These are phyloP conservation scores for Pseudozyma hubeiensis DNA, from an alignment of 1,284 basidiomycete genomes.

Conservation along the genomic window DNA sequence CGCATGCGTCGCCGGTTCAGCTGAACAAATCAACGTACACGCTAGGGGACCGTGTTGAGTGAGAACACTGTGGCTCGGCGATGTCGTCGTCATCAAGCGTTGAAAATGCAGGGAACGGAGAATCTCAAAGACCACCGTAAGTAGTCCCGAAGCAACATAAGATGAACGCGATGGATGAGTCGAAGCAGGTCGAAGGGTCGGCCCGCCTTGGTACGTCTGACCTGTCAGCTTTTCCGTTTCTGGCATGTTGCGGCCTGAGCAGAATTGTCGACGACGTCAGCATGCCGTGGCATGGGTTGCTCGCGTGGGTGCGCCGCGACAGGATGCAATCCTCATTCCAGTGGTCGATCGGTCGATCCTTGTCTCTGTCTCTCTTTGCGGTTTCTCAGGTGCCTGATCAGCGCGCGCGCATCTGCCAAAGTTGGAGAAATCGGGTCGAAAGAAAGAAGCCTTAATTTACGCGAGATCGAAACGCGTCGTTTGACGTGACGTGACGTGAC, in stretches of 20 bases:
- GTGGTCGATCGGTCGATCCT: conserved; percentile 27
- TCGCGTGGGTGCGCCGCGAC: conserved; percentile 6
- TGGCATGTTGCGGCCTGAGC: background rate
- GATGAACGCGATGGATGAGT: no score
- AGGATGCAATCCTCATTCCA: conserved; percentile 22
- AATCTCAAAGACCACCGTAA: no score
- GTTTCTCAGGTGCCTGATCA: background rate
- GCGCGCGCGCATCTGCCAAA: background rate
- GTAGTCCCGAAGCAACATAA: no score
- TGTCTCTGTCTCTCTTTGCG: background rate
- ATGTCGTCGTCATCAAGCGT: conserved; percentile 10
- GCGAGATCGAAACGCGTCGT: conserved; percentile 19
- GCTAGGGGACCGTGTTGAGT: background rate
- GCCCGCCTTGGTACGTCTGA: no score
- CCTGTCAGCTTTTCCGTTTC: background rate
- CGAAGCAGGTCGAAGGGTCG: no score
- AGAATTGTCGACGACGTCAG: background rate
- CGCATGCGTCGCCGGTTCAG: no score
- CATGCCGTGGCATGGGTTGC: background rate
- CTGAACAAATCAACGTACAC: background rate
- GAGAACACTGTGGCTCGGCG: conserved; percentile 1
- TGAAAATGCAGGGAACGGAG: no score
- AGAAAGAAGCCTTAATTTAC: conserved; percentile 11
- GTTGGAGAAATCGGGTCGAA: conserved; percentile 1
- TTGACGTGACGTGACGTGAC: conserved; percentile 41